Evolutionary conservation across 192 early-diverging fungal species (phyloP).

Genomic region (Backusella australiensis): DNA sequence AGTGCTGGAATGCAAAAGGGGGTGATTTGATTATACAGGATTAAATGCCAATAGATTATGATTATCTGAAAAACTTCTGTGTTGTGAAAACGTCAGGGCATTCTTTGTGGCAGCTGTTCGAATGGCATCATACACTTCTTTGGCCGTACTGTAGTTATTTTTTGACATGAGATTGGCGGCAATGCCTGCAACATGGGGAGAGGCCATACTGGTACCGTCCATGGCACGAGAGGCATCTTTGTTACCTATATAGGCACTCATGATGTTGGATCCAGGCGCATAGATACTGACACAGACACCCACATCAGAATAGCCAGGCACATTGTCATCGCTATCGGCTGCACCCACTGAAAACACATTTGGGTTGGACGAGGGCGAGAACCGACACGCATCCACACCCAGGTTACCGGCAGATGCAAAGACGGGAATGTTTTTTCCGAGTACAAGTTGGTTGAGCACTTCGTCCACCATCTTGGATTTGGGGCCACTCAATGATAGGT

Average conservation of each 20-base stretch:
- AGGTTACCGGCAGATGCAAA: slow-evolving; percentile 64
- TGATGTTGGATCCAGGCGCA: slow-evolving; percentile 58
- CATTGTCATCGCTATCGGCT: slow-evolving; percentile 33
- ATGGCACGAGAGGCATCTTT: slow-evolving; percentile 20
- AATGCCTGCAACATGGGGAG: slow-evolving; percentile 49
- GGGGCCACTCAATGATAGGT: slow-evolving; percentile 62
- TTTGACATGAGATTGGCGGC: slow-evolving; percentile 41
- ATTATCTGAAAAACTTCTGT: not conserved
- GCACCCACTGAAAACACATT: slow-evolving; percentile 50
- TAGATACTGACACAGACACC: slow-evolving; percentile 63
- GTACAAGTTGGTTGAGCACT: slow-evolving; percentile 27
- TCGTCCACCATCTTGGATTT: slow-evolving; percentile 44
- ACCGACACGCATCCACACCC: slow-evolving; percentile 52
- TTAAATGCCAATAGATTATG: slow-evolving; percentile 6
- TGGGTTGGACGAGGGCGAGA: slow-evolving; percentile 46
- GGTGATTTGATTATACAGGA: not conserved
- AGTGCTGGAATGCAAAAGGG: not conserved
- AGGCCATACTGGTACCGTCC: slow-evolving; percentile 55
- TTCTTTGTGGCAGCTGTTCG: slow-evolving; percentile 10
- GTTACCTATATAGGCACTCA: slow-evolving; percentile 34
- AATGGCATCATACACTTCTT: slow-evolving; percentile 38
- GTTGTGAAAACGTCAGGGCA: not conserved
- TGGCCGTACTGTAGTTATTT: slow-evolving; percentile 12
- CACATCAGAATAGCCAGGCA: slow-evolving; percentile 48
- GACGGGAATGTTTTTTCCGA: slow-evolving; percentile 40